Evolutionary conservation across 768 basidiomycete genomes (phyloP), one percentile per base, ranked within the genome.

Genomic region (Russula ochroleuca): DNA sequence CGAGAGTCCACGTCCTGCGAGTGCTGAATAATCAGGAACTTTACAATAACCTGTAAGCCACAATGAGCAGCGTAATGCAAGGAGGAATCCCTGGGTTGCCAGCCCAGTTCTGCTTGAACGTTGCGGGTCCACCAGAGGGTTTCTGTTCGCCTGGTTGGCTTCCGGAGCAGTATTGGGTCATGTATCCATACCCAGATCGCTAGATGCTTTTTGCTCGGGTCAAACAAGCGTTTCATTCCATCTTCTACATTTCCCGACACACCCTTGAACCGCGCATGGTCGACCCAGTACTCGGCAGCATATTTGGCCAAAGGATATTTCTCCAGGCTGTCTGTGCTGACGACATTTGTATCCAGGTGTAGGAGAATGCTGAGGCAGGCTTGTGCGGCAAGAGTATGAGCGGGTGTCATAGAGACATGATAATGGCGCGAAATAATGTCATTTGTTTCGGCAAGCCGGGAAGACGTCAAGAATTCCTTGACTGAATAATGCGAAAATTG

Each of bases 401-500:
- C 45, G 1, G 3, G 10, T 3, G 23, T n/a, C 19, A 41, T 25
- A 19, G 38, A 31, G 11, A 59, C 5, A 14, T 51, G 37, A 37
- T 19, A 50, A 28, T 23, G 57, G 0, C 37, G 10, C 25, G 3
- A n/a, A 7, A 23, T 35, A 23, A 8, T 15, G 31, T 57, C 45
- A 4, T n/a, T 35, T 15, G 31, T 21, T 15, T 23, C 28, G n/a
- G 57, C 57, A 23, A 57, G 57, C 11, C 57, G 57, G 33, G 45
- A 4, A 2, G 57, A 57, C n/a, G 21, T 57, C 45, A 57, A 23
- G 56, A 15, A 57, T 3, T 47, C 57, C 37, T 57, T 57, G n/a
- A 59, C 57, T 1, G 57, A 59, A 38, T 38, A 59, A 19, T 59
- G 57, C 6, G 57, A 48, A 10, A 59, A 57, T 45, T 57, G 41